Evolutionary conservation across 2,329 filamentous ascomycete genomes (phyloP), one percentile per base, ranked within the genome.

Genomic region (Colletotrichum camelliae): DNA sequence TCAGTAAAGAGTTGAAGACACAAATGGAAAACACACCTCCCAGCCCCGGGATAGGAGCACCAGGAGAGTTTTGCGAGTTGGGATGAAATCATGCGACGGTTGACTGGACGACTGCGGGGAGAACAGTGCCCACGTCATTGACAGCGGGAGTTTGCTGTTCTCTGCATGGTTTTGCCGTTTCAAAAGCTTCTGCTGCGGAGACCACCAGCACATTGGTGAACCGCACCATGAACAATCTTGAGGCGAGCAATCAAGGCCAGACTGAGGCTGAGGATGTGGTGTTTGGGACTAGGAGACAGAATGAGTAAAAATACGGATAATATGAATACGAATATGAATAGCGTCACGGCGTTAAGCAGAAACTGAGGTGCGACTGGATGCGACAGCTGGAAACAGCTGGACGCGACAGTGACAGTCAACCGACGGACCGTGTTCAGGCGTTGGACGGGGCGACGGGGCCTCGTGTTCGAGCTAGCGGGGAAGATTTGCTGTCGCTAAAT

Each of bases 91-190:
- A 73, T 73, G 70, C 64, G 48, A 69, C 43, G 74, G 64, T 74
- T 74, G 64, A 66, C 74, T 68, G 37, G 70, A 55, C 70, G 70
- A 76, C 64, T 31, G 70, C 31, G 57, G 55, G 29, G 31, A 52
- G 39, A 61, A 60, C n/a, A 16, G 69, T 48, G 29, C 52, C 24
- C 31, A 57, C 64, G 70, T 65, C 35, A 66, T 31, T 76, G 70
- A 74, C 74, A 76, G 74, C 74, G 70, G 70, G 74, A 76, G 73
- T 74, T 66, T 76, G 74, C 64, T 69, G 65, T 73, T 68, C 27
- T 65, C 52, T 69, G 58, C 64, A 76, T 61, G 70, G 74, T 16
- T 76, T 48, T 39, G 16, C 48, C 52, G 67, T 64, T 60, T 67
- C 27, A 15, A 57, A 37, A 48, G 18, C 33, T 61, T 39, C 61